phyloP scores from a whole-genome alignment of 805 yeast genomes.

The Torulaspora gathmanii region DNA sequence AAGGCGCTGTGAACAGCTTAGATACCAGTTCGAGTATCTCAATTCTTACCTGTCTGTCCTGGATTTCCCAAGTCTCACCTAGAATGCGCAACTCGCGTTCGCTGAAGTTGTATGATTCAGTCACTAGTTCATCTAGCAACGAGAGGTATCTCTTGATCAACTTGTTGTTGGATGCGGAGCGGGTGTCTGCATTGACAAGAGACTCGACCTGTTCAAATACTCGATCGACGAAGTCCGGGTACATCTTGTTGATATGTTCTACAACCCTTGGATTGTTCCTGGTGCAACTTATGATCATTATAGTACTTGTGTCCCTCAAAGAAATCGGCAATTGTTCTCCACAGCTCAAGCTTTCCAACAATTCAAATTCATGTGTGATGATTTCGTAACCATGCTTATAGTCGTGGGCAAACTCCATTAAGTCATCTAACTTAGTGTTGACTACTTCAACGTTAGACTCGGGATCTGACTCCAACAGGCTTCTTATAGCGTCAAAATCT shows the following conservation, averaged over 20 bases:
- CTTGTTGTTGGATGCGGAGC: background rate
- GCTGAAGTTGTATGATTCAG: constrained; percentile 11
- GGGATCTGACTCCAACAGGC: constrained; percentile 10
- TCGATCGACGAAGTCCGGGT: constrained; percentile 39
- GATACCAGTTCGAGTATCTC: constrained; percentile 32
- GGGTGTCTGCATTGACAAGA: background rate
- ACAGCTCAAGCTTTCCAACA: constrained; percentile 17
- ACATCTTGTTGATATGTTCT: constrained; percentile 32
- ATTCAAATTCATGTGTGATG: constrained; percentile 30
- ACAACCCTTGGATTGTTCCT: constrained; percentile 70
- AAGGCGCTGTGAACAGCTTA: constrained; percentile 14
- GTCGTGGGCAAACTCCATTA: constrained; percentile 64
- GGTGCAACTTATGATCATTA: constrained; percentile 61
- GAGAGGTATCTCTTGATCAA: constrained; percentile 30
- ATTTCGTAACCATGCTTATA: constrained; percentile 55
- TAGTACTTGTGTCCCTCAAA: constrained; percentile 48
- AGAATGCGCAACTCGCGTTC: constrained; percentile 18
- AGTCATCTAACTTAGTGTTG: constrained; percentile 33
- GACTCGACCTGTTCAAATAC: constrained; percentile 27
- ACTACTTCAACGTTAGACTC: constrained; percentile 15
- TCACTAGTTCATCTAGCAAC: constrained; percentile 27
- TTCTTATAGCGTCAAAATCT: constrained; percentile 31
- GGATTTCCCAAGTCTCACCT: constrained; percentile 16
- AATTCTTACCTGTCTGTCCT: constrained; percentile 25
- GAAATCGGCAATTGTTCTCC: constrained; percentile 16